These are phyloP conservation scores for Brassica cretica DNA, from an alignment of 345 rosid genomes.

Conservation along the genomic window DNA sequence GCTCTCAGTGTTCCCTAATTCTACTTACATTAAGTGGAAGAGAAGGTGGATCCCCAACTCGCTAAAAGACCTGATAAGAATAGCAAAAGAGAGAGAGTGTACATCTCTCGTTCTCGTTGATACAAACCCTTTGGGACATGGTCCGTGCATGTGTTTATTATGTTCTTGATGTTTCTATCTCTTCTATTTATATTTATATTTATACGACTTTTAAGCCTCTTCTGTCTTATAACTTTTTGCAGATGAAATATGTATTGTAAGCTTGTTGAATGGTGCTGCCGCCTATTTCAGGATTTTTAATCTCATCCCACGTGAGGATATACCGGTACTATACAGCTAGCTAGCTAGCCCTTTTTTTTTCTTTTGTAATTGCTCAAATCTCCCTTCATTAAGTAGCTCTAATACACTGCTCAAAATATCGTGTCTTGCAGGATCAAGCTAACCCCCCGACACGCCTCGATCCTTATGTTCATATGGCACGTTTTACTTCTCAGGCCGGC, in stretches of 20 bases:
- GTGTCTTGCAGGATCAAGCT: neutral
- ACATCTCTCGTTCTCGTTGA: neutral
- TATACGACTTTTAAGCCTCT: too few relatives aligned
- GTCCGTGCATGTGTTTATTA: neutral
- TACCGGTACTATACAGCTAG: neutral
- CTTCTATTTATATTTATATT: too few relatives aligned
- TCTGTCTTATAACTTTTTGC: neutral
- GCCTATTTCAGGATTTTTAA: neutral
- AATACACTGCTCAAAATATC: too few relatives aligned
- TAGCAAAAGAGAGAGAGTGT: constrained; percentile 1
- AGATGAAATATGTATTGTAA: neutral
- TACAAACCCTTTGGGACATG: neutral
- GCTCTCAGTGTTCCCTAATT: constrained; percentile 6
- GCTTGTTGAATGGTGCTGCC: constrained; percentile 4
- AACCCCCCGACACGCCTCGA: neutral
- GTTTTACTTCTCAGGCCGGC: neutral
- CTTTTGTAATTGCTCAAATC: neutral
- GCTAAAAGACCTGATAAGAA: neutral
- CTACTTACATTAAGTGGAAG: neutral
- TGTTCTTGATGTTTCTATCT: neutral
- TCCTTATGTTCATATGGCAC: neutral
- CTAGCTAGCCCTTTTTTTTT: neutral
- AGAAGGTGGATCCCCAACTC: neutral
- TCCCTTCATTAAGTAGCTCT: neutral
- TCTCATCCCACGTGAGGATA: neutral